A percentile compares a stretch with the other conserved stretches of the same genome.
phyloP scores from a whole-genome alignment of 1,284 basidiomycete species.

The Ceratobasidium sp. region DNA sequence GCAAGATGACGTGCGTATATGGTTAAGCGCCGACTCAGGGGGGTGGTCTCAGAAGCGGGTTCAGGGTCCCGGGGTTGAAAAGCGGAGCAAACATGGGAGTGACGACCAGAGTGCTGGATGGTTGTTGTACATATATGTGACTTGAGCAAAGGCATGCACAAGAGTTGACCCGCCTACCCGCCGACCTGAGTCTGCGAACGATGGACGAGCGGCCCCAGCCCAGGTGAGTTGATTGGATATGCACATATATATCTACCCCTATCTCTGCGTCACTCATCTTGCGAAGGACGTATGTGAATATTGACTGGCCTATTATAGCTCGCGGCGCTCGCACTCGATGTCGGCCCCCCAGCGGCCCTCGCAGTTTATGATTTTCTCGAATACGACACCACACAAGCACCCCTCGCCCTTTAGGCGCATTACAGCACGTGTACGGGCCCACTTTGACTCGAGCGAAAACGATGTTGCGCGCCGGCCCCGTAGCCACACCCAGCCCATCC shows the following conservation, averaged over 20 bases:
- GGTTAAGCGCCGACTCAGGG: conserved; percentile 2
- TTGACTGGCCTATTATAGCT: background rate
- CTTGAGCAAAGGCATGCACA: background rate
- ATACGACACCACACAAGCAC: conserved; percentile 29
- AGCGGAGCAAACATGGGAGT: background rate
- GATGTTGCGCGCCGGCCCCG: conserved; percentile 23
- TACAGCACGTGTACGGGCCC: conserved; percentile 31
- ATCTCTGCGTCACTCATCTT: too few relatives aligned
- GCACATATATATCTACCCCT: too few relatives aligned
- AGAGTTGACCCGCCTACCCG: background rate
- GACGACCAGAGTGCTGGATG: background rate
- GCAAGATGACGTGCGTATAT: background rate
- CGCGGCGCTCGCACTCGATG: conserved; percentile 37
- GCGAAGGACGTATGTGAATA: background rate
- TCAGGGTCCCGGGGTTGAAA: conserved; percentile 4
- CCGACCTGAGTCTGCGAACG: background rate
- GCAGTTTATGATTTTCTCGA: conserved; percentile 37
- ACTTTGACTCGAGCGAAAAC: conserved; percentile 36
- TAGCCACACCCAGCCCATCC: conserved; percentile 11
- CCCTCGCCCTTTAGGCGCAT: conserved; percentile 27
- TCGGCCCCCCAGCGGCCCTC: conserved; percentile 30
- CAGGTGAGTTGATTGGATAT: conserved; percentile 19
- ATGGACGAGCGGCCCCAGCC: conserved; percentile 20
- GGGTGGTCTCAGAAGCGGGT: too few relatives aligned
- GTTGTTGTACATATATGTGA: background rate